phyloP scores from a whole-genome alignment of 192 early-diverging fungal genomes.

The Umbelopsis vinacea region DNA sequence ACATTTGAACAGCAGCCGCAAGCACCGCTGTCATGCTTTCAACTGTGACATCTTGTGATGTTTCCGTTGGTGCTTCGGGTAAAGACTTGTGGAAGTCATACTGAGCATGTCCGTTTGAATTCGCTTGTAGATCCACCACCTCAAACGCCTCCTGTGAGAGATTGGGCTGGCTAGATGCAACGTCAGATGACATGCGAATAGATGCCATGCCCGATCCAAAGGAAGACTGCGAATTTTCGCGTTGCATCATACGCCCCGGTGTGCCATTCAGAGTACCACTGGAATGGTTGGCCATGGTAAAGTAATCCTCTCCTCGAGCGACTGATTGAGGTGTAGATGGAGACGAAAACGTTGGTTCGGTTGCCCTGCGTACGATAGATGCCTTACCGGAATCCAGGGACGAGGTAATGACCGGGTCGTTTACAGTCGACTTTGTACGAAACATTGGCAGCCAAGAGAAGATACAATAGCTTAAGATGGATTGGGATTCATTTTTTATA shows the following conservation, averaged over 20 bases:
- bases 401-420: conserved; percentile 21
- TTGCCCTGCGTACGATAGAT: conserved; percentile 18
- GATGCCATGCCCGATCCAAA: conserved; percentile 2
- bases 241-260: not conserved
- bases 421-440: conserved; percentile 13
- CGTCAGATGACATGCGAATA: conserved; percentile 10
- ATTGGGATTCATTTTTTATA: not conserved
- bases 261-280: not conserved
- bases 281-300: not conserved
- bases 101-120: not conserved
- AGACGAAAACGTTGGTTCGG: not conserved
- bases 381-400: conserved; percentile 29
- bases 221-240: conserved; percentile 15
- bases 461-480: not conserved
- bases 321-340: conserved; percentile 4
- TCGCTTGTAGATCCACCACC: conserved; percentile 15
- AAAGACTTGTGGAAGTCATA: conserved; percentile 11
- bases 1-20: conserved; percentile 43
- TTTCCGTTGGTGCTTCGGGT: not conserved
- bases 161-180: not conserved
- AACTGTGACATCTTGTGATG: conserved; percentile 31
- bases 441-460: not conserved
- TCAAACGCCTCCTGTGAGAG: conserved; percentile 1
- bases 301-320: not conserved
- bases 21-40: conserved; percentile 43